phyloP scores from a whole-genome alignment of 352 stramenopile genomes.

The Globisporangium mamillatum region DNA sequence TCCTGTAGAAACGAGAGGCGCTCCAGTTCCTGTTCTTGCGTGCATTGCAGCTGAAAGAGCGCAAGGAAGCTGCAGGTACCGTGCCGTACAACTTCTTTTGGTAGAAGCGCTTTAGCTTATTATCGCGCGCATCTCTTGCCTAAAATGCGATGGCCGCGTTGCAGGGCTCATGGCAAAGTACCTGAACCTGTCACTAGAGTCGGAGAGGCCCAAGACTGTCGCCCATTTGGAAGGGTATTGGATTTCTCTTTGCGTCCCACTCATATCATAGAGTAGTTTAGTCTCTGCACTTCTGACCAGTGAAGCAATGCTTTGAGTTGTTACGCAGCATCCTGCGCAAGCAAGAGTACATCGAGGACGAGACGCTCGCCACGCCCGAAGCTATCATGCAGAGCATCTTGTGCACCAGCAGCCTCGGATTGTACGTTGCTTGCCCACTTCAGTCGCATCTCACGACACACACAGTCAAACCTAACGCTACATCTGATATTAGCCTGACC shows the following conservation, averaged over 20 bases:
- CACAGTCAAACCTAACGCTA: neutral
- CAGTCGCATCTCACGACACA: neutral
- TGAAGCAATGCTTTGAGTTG: neutral
- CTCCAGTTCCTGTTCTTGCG: constrained; percentile 48
- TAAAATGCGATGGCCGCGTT: no score
- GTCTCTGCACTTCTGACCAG: neutral
- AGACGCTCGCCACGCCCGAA: constrained; percentile 29
- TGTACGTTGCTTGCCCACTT: constrained; percentile 22
- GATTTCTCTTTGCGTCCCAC: neutral
- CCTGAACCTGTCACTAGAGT: constrained; percentile 24
- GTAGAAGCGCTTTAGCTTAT: neutral
- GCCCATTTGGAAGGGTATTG: constrained; percentile 34
- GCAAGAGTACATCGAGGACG: constrained; percentile 45
- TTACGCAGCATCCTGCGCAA: constrained; percentile 34
- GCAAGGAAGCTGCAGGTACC: constrained; percentile 35
- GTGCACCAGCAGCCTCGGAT: constrained; percentile 32
- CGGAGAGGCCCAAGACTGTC: constrained; percentile 31
- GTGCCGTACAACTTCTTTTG: neutral
- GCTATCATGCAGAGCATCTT: constrained; percentile 32
- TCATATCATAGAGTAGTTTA: neutral
- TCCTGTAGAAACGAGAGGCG: constrained; percentile 28
- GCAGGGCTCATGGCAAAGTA: constrained; percentile 36
- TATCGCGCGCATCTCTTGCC: neutral
- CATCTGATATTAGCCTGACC: constrained; percentile 22
- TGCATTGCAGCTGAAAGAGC: constrained; percentile 32